Percentiles rank a stretch among this genome's conserved stretches.
Evolutionary conservation across 2,329 filamentous ascomycete genomes (phyloP).

Genomic region (Triangularia setosa): DNA sequence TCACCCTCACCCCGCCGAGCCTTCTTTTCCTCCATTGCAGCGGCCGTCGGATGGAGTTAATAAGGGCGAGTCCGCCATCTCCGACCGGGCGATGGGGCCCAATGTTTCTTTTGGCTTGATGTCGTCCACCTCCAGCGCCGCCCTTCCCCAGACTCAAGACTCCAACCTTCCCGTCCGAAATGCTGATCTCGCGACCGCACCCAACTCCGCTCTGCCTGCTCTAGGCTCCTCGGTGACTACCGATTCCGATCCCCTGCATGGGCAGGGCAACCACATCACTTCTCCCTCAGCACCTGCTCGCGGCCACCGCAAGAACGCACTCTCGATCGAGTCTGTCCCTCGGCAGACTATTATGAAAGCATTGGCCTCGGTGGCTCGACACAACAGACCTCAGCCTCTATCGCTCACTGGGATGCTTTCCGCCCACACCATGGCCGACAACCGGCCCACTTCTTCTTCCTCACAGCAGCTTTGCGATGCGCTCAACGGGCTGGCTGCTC

Average conservation of each 20-base stretch:
- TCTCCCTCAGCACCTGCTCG: conserved; percentile 21
- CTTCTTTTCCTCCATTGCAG: conserved; percentile 16
- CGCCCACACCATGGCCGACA: conserved; percentile 37
- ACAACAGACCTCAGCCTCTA: conserved; percentile 59
- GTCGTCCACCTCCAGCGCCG: conserved; percentile 13
- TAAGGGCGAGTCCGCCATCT: conserved; percentile 25
- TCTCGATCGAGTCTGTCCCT: conserved; percentile 64
- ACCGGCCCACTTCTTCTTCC: conserved; percentile 42
- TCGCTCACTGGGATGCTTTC: conserved; percentile 59
- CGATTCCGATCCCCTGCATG: conserved; percentile 28
- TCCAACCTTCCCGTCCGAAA: not conserved
- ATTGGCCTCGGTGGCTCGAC: conserved; percentile 62
- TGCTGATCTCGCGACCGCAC: not conserved
- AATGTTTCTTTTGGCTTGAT: conserved; percentile 22
- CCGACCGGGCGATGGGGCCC: conserved; percentile 27
- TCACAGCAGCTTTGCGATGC: conserved; percentile 63
- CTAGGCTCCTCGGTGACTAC: conserved; percentile 21
- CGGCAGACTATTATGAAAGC: conserved; percentile 82
- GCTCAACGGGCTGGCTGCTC: conserved; percentile 48
- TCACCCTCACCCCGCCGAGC: conserved; percentile 18
- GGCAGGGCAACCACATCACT: conserved; percentile 1
- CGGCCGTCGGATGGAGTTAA: conserved; percentile 26
- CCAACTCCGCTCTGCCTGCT: conserved; percentile 8
- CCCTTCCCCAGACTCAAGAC: conserved; percentile 13
- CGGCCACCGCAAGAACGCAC: conserved; percentile 45